Percentiles rank a stretch among this genome's conserved stretches.
Evolutionary conservation across 164 flowering plant genomes (phyloP).

Genomic region (Chimonanthus praecox): DNA sequence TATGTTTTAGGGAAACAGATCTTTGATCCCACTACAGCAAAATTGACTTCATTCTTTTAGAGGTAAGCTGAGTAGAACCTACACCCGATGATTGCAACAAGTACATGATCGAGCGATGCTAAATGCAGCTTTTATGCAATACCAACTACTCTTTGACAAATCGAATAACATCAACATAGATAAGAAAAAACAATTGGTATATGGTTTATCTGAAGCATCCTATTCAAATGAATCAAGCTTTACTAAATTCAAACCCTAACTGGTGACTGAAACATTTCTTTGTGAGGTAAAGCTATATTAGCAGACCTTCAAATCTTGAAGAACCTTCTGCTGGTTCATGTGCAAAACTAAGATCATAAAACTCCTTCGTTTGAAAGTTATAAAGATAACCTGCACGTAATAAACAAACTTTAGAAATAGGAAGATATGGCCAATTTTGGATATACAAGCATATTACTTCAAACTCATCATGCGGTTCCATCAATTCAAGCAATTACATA

Average conservation of each 20-base stretch:
- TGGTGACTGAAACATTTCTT: neutral
- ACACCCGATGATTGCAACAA: too few relatives aligned
- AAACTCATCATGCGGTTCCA: neutral
- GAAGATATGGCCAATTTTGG: neutral
- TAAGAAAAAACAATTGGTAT: neutral
- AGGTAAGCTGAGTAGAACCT: too few relatives aligned
- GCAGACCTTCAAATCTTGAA: slow-evolving; percentile 73
- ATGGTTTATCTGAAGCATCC: neutral
- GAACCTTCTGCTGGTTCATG: slow-evolving; percentile 70
- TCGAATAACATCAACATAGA: neutral
- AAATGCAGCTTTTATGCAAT: neutral
- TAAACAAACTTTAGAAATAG: neutral
- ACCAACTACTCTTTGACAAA: neutral
- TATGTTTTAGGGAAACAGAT: too few relatives aligned
- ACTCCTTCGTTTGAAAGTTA: slow-evolving; percentile 86
- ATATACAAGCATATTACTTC: neutral
- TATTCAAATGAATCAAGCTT: neutral
- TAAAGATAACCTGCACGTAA: slow-evolving; percentile 73
- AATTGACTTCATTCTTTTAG: too few relatives aligned
- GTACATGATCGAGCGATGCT: too few relatives aligned
- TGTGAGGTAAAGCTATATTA: slow-evolving; percentile 1
- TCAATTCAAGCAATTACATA: neutral
- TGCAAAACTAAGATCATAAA: slow-evolving; percentile 79
- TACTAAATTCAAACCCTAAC: neutral
- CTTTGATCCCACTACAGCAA: too few relatives aligned